Conservation (phyloP, 495 filamentous ascomycete genomes). For the Xylona heveae region DNA sequence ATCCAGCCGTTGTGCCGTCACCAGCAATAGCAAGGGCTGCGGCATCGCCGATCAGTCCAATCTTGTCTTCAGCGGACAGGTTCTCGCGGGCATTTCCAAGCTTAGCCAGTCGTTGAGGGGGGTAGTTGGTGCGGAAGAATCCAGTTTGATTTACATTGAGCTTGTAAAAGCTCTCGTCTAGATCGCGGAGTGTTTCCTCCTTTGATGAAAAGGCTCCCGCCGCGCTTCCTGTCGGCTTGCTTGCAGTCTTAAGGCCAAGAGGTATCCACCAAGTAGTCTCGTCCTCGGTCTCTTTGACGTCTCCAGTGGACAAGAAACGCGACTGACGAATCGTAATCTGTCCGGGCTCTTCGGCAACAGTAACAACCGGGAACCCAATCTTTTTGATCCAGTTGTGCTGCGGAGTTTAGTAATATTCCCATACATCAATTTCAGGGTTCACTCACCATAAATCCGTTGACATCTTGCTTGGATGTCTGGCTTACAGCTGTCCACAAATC, state of each 20-base stretch:
- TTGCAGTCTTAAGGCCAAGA: conserved; percentile 45
- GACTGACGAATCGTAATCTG: conserved; percentile 66
- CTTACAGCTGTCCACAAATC: conserved; percentile 85
- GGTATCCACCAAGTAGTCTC: conserved; percentile 93
- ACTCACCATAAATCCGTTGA: conserved; percentile 61
- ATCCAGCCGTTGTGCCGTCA: conserved; percentile 51
- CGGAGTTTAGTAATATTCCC: conserved; percentile 7
- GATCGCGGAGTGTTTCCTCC: conserved; percentile 44
- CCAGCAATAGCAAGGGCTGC: conserved; percentile 77
- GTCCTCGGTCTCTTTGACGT: conserved; percentile 67
- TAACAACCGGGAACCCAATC: conserved; percentile 83
- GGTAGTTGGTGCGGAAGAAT: conserved; percentile 87
- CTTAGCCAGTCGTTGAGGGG: conserved; percentile 51
- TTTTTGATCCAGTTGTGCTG: conserved; percentile 75
- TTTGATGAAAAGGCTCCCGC: conserved; percentile 49
- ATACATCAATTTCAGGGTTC: neutral
- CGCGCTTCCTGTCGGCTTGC: conserved; percentile 23
- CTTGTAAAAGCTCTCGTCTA: conserved; percentile 77
- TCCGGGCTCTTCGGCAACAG: conserved; percentile 58
- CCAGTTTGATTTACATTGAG: conserved; percentile 72
- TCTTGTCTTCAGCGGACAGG: conserved; percentile 70
- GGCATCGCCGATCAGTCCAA: conserved; percentile 79
- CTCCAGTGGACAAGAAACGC: conserved; percentile 77
- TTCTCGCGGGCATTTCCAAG: conserved; percentile 53
- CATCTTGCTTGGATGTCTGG: conserved; percentile 72